phyloP scores from a whole-genome alignment of 208 protist species.

The Leptomonas pyrrhocoris region DNA sequence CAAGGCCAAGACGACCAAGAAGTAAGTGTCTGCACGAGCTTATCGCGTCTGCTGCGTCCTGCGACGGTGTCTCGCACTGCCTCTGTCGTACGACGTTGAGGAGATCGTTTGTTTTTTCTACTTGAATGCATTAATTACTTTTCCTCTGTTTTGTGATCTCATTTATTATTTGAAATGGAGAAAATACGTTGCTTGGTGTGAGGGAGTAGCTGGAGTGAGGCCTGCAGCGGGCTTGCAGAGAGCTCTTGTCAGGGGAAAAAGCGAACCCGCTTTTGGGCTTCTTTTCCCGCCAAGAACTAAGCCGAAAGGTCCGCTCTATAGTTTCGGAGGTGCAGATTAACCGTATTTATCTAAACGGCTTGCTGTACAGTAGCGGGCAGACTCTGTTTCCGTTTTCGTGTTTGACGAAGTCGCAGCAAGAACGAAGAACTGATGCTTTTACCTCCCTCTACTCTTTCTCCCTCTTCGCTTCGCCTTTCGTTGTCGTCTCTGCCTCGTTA shows the following conservation, averaged over 20 bases:
- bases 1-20: constrained; percentile 56
- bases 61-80: background rate
- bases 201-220: too few relatives aligned
- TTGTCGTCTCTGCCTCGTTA: too few relatives aligned
- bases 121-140: too few relatives aligned
- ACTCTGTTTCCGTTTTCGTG: background rate
- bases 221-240: too few relatives aligned
- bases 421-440: too few relatives aligned
- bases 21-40: constrained; percentile 4
- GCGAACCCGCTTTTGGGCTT: too few relatives aligned
- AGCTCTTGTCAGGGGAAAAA: too few relatives aligned
- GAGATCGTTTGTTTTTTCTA: constrained; percentile 9
- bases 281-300: too few relatives aligned
- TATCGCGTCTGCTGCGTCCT: background rate
- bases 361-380: background rate
- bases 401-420: too few relatives aligned
- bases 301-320: too few relatives aligned
- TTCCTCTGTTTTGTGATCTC: constrained; percentile 2
- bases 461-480: background rate
- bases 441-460: background rate
- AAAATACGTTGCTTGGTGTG: background rate
- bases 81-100: background rate
- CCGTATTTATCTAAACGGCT: too few relatives aligned
- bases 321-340: too few relatives aligned
- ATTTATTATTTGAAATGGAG: background rate